Evolutionary conservation across 202 grass and related monocot species (phyloP), one percentile per base, ranked within the genome.

Genomic region (Panicum virgatum): DNA sequence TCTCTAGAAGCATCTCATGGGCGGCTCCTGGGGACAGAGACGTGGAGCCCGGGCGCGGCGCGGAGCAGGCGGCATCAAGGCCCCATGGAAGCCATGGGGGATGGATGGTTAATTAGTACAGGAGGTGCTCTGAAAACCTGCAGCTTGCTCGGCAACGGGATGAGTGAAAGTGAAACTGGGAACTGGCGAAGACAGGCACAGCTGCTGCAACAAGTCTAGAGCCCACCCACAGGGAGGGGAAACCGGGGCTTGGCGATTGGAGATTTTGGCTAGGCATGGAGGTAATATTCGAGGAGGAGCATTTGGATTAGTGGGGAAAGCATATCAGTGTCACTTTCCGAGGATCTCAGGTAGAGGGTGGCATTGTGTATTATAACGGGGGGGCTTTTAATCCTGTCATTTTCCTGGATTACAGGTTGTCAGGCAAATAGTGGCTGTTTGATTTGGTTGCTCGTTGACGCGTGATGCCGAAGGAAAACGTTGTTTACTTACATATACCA

Each of bases 381-480:
- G n/a, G 19, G 13, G 15, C 12, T 76, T 81, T 71, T 56, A 64
- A 77, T 30, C 20, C 27, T 6, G 72, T 77, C 82, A 77, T 42
- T 89, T 81, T 85, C 65, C 22, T 66, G 72, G 72, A 72, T 77
- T 77, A 81, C 82, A 77, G 76, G 56, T 47, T 81, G 82, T 57
- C 72, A 36, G 36, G 45, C 76, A 84, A 32, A 73, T n/a, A n/a
- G 32, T 73, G n/a, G 27, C 7, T 11, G 40, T 79, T 66, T 61
- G 40, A 74, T 79, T 61, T 9, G 40, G 75, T 65, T 29, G 37
- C 46, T 52, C 48, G 66, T 11, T 77, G 26, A 62, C 40, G 72
- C 40, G 72, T 65, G 32, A 62, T 62, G 13, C 57, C 32, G 25
- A 32, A 51, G 25, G n/a, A 45, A 66, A 34, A 22, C 1, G 3